Base-by-base conservation (phyloP, 805 yeast species). In the Tetrapisispora pingtungensis region DNA sequence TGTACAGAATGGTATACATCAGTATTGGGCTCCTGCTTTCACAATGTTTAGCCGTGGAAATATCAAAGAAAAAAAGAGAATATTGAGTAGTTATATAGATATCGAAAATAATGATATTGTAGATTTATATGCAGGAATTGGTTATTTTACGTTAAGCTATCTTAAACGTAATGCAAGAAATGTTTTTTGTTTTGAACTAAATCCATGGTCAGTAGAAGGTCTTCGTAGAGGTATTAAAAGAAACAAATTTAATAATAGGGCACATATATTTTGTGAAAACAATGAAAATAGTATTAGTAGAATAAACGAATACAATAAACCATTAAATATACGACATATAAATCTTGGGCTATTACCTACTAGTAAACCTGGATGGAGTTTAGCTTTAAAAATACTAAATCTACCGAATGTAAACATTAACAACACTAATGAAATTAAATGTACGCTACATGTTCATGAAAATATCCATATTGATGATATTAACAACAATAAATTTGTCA, bases 11-110 rank as follows among this genome's bases (percentile, higher is more conserved):
- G 88, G 87, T 1, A 77, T 86, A 3, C 67, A 59, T 49, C 96
- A 86, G 55, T 71, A 74, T 10, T 86, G 96, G 96, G 85, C 90
- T 6, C 96, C 96, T 1, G 59, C 72, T 44, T 81, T 77, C 55
- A 84, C 95, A 1, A 86, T 86, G 96, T 87, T 87, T 58, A 80
- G 89, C 40, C 63, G 96, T 17, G 96, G 96, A 1, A 86, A 86
- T 58, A 75, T 87, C 53, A 82, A 82, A 50, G 96, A 86, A 56
- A 86, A 86, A 59, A 72, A 77, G 13, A 62, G 96, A 18, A 70
- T 86, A 0, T 56, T 84, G 34, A 68, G 68, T 17, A 58, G 59
- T 0, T 75, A 66, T 43, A 36, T 44, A 1, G 55, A 66, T 26
- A 59, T 79, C 1, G 42, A 52, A 10, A 68, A 61, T 12, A 65